Conservation (phyloP, 768 basidiomycete species). For the Phanerochaete carnosa region DNA sequence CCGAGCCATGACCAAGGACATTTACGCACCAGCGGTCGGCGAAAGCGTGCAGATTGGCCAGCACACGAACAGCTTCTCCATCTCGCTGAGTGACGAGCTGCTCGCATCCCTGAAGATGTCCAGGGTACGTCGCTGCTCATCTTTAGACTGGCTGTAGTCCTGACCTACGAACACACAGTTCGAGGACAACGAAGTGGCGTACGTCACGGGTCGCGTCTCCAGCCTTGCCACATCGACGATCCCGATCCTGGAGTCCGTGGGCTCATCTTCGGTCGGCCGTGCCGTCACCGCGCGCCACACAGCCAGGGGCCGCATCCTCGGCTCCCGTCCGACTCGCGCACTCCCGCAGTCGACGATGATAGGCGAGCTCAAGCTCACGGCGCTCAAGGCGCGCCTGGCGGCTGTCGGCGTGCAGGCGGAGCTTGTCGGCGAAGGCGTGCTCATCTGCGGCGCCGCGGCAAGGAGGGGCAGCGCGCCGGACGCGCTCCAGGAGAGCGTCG, state of each 20-base stretch:
- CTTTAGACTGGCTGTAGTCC: not conserved
- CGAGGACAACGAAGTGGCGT: conserved; percentile 96
- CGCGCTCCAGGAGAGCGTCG: conserved; percentile 64
- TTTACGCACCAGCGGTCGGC: conserved; percentile 73
- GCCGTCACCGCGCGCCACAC: conserved; percentile 15
- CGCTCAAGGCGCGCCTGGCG: conserved; percentile 77
- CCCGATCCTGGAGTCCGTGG: conserved; percentile 77
- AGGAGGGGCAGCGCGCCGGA: conserved; percentile 39
- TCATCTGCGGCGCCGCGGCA: conserved; percentile 76
- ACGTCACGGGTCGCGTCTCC: conserved; percentile 84
- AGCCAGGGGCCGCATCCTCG: conserved; percentile 44
- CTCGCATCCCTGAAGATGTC: conserved; percentile 81
- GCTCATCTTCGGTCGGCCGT: not conserved
- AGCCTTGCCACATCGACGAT: conserved; percentile 85
- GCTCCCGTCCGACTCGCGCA: conserved; percentile 59
- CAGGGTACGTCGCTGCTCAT: conserved; percentile 50
- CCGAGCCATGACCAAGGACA: conserved; percentile 89
- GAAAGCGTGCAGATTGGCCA: conserved; percentile 91
- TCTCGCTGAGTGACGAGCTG: conserved; percentile 89
- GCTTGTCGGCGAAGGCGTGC: conserved; percentile 94
- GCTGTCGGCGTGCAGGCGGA: conserved; percentile 82
- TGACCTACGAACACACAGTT: conserved; percentile 50
- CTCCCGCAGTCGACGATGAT: conserved; percentile 94
- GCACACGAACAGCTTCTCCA: conserved; percentile 91
- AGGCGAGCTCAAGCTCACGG: conserved; percentile 91